These are phyloP conservation scores for Fusarium algeriense DNA, from an alignment of 2,329 filamentous ascomycete species.

Conservation along the genomic window DNA sequence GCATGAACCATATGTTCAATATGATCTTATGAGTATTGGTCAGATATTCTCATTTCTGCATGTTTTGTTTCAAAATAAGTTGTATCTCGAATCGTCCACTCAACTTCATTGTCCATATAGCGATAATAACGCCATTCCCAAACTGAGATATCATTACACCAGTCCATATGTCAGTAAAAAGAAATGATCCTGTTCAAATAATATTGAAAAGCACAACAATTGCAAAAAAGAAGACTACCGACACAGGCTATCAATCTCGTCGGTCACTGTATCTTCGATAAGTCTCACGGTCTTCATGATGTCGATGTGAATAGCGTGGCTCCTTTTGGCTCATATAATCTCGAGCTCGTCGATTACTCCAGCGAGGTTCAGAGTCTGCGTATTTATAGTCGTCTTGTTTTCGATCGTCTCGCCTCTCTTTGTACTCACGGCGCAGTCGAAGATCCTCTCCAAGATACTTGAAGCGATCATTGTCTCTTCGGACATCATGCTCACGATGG, in stretches of 20 bases:
- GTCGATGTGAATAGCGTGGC: conserved; percentile 1
- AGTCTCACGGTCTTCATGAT: conserved; percentile 1
- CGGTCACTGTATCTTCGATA: conserved; percentile 1
- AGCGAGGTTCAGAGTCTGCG: conserved; percentile 21
- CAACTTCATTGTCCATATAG: background rate
- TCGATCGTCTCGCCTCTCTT: conserved; percentile 14
- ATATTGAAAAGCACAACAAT: background rate
- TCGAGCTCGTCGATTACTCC: conserved; percentile 33
- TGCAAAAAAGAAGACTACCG: background rate
- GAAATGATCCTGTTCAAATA: background rate
- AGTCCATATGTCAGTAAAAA: background rate
- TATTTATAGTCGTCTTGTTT: background rate
- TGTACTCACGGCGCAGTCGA: conserved; percentile 21
- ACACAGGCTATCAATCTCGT: background rate
- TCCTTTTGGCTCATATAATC: conserved; percentile 37
- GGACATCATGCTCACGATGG: conserved; percentile 12
- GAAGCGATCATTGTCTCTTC: conserved; percentile 31
- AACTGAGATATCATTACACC: background rate
- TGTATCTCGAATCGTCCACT: background rate
- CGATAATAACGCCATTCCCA: conserved; percentile 2
- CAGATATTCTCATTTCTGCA: background rate
- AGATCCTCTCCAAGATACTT: conserved; percentile 31
- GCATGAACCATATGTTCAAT: background rate
- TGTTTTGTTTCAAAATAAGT: background rate
- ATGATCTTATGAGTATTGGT: background rate